Conservation (phyloP, 352 stramenopile species). For the Globisporangium perplexum region DNA sequence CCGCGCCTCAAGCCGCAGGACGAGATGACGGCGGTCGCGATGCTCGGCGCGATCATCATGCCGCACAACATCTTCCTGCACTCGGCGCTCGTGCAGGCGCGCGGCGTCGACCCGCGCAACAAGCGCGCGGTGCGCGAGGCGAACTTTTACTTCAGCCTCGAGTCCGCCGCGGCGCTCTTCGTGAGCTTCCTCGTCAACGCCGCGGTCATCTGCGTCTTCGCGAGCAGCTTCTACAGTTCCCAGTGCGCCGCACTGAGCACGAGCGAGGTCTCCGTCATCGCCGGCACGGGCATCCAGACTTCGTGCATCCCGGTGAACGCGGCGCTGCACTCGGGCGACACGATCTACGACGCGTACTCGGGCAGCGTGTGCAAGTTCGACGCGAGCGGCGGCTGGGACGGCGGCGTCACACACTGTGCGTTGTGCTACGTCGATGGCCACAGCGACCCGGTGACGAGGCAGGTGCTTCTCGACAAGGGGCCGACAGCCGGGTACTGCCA, state of each 20-base stretch:
- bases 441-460: constrained; percentile 2
- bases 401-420: constrained; percentile 14
- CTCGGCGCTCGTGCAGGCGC: constrained; percentile 73
- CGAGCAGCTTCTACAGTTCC: constrained; percentile 89
- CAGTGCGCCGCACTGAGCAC: constrained; percentile 41
- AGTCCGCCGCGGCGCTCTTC: constrained; percentile 87
- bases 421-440: constrained; percentile 50
- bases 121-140: constrained; percentile 68
- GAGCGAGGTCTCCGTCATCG: constrained; percentile 46
- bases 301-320: constrained; percentile 52
- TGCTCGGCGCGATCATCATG: constrained; percentile 94
- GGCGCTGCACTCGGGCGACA: constrained; percentile 36
- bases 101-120: constrained; percentile 53
- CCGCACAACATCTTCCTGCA: constrained; percentile 93
- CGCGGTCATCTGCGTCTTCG: constrained; percentile 89
- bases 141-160: constrained; percentile 94
- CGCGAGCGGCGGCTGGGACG: neutral
- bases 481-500: constrained; percentile 64
- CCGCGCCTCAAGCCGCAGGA: constrained; percentile 64
- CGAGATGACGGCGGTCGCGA: constrained; percentile 84
- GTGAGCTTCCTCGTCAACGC: constrained; percentile 96
- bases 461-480: neutral
- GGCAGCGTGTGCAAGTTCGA: constrained; percentile 47
- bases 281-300: constrained; percentile 48
- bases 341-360: constrained; percentile 57